phyloP scores from a whole-genome alignment of 169 alveolate species.

The Eimeria necatrix region DNA sequence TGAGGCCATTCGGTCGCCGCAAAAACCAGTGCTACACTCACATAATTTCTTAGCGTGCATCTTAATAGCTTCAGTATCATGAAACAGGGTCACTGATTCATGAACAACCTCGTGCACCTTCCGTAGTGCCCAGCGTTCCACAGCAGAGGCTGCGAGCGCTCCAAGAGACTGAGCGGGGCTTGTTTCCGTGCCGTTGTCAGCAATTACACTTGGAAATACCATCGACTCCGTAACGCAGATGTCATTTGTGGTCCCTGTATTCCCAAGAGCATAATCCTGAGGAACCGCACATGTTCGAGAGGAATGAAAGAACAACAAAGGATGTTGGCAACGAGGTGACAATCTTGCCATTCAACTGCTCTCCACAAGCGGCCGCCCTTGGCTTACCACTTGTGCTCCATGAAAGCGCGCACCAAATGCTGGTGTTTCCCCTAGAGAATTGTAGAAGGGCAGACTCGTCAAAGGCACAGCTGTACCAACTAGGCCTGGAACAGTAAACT shows the following conservation, averaged over 20 bases:
- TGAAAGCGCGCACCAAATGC: slow-evolving; percentile 6
- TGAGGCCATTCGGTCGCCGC: neutral
- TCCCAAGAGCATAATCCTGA: slow-evolving; percentile 40
- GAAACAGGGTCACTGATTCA: neutral
- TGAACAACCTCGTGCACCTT: slow-evolving; percentile 1
- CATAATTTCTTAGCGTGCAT: neutral
- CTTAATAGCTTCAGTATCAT: neutral
- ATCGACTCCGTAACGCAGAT: slow-evolving; percentile 38
- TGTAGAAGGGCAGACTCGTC: slow-evolving; percentile 4
- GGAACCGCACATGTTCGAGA: neutral
- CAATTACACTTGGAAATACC: neutral
- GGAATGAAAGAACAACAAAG: neutral
- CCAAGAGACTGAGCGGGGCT: slow-evolving; percentile 39
- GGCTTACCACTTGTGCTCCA: slow-evolving; percentile 21
- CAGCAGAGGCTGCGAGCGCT: slow-evolving; percentile 19
- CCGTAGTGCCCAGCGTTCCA: slow-evolving; percentile 38
- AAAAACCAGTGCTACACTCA: neutral
- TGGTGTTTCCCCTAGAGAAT: neutral
- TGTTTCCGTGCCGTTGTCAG: neutral
- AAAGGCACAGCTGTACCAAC: neutral
- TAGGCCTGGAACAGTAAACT: neutral
- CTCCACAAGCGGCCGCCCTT: neutral
- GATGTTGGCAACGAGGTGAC: neutral
- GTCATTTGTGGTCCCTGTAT: neutral
- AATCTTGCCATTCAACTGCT: neutral